Evolutionary conservation across 2,329 filamentous ascomycete genomes (phyloP).

Genomic region (Colletotrichum gloeosporioides): DNA sequence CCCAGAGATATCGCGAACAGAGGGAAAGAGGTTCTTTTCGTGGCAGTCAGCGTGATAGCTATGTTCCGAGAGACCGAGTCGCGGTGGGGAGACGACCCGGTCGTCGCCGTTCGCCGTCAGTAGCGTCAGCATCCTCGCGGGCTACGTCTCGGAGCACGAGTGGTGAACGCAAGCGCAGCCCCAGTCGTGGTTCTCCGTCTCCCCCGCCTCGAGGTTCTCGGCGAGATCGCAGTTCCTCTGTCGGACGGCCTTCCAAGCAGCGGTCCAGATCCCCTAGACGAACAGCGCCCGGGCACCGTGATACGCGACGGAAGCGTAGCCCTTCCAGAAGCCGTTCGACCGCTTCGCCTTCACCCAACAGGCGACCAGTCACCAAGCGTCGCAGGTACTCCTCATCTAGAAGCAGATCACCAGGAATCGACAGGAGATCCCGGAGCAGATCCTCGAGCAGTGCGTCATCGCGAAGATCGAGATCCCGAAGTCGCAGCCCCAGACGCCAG

Average conservation of each 20-base stretch:
- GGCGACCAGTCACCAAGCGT: slow-evolving; percentile 51
- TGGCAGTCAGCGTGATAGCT: slow-evolving; percentile 51
- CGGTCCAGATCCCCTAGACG: slow-evolving; percentile 42
- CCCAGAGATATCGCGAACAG: slow-evolving; percentile 46
- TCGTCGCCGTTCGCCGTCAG: slow-evolving; percentile 47
- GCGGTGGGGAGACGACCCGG: slow-evolving; percentile 43
- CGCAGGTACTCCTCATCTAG: slow-evolving; percentile 54
- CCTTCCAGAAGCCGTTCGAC: slow-evolving; percentile 29
- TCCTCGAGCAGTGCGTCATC: slow-evolving; percentile 43
- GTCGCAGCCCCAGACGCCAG: slow-evolving; percentile 35
- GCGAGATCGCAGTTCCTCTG: slow-evolving; percentile 32
- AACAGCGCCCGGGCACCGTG: slow-evolving; percentile 27
- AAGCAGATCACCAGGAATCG: slow-evolving; percentile 48
- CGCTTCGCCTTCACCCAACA: slow-evolving; percentile 40
- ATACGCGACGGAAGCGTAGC: slow-evolving; percentile 23
- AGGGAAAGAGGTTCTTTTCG: slow-evolving; percentile 47
- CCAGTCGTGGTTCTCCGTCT: slow-evolving; percentile 35
- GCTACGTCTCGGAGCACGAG: slow-evolving; percentile 37
- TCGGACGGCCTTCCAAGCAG: slow-evolving; percentile 39
- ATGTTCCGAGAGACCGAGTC: slow-evolving; percentile 56
- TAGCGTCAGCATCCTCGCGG: slow-evolving; percentile 31
- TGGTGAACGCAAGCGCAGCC: slow-evolving; percentile 31
- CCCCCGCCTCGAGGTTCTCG: slow-evolving; percentile 39
- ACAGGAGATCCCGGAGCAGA: slow-evolving; percentile 35
- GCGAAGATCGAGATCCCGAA: slow-evolving; percentile 44